Percentiles rank a stretch among this genome's conserved stretches.
phyloP scores from a whole-genome alignment of 768 basidiomycete genomes.

The Phaeolepiota aurea region DNA sequence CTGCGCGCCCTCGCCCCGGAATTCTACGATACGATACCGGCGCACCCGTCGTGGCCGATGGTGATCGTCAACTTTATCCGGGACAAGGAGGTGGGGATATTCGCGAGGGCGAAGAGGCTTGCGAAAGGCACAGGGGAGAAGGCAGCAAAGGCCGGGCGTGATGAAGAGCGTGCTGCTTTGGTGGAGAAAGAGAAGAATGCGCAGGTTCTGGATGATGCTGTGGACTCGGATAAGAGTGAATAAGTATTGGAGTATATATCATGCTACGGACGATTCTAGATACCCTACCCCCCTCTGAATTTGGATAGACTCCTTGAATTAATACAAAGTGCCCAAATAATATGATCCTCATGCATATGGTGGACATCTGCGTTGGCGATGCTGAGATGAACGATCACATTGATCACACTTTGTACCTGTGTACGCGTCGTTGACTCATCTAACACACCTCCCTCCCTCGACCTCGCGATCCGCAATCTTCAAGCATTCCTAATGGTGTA shows the following conservation, averaged over 20 bases:
- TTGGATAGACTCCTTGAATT: too few species aligned
- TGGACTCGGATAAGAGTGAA: conserved; percentile 17
- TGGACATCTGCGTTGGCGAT: too few species aligned
- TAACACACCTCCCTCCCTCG: too few species aligned
- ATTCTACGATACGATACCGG: conserved; percentile 82
- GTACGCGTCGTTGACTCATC: too few species aligned
- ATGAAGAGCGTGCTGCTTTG: neutral
- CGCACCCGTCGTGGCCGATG: conserved; percentile 92
- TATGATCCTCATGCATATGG: too few species aligned
- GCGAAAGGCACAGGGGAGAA: conserved; percentile 21
- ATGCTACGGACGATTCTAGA: neutral
- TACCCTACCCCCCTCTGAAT: too few species aligned
- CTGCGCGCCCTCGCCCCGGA: conserved; percentile 82
- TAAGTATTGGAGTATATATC: conserved; percentile 4
- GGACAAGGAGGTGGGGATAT: conserved; percentile 82
- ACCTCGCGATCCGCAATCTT: too few species aligned
- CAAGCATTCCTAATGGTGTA: too few species aligned
- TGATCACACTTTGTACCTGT: too few species aligned
- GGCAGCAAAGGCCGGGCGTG: conserved; percentile 1
- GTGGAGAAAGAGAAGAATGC: conserved; percentile 1
- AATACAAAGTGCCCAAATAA: too few species aligned
- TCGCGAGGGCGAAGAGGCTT: conserved; percentile 76
- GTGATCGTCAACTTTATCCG: conserved; percentile 92
- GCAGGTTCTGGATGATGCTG: conserved; percentile 2
- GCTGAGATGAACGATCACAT: too few species aligned